Evolutionary conservation across 768 basidiomycete species (phyloP), one percentile per base, ranked within the genome.

Genomic region (Pulveroboletus ravenelii): DNA sequence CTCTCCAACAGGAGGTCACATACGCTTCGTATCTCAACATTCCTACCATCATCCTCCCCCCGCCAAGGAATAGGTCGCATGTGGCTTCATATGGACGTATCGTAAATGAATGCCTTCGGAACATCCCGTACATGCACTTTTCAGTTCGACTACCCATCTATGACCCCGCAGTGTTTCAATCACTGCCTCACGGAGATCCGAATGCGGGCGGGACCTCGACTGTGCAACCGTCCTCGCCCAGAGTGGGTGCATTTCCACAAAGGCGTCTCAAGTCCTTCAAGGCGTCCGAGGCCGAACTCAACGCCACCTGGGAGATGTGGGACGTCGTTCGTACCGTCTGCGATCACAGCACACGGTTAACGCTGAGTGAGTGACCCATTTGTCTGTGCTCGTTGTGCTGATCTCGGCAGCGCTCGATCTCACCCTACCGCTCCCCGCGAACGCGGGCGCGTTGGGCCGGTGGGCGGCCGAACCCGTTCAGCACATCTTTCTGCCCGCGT

Each of bases 281-380:
- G 34, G 67, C 76, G 15, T 67, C 77, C 37, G 82, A 82, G 56
- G 73, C 70, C 9, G 80, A 85, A 53, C 70, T 89, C 46, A 84
- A 84, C 59, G 78, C 75, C 6, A 91, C 89, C 0, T 99, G 96
- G 95, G 96, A 98, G 66, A 95, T 94, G 82, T 99, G 96, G 96
- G 96, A 98, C 66, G 78, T 87, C 41, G 90, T 99, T 51, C 78
- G 94, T 53, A 85, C 86, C 3, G 78, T 95, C 31, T 99, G 96
- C 67, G 85, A 85, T 50, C 95, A 93, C 67, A 82, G 81, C 62
- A 73, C 78, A 29, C 79, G 89, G 25, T 62, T 93, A 52, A 85
- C 85, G 2, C 63, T 90, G 50, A 85, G 89, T 92, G 66, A 84
- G 89, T 88, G 39, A 54, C 40, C 12, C 14, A 46, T 27, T 32